Evolutionary conservation across 2,329 filamentous ascomycete species (phyloP).

Genomic region (Claviceps cyperi): DNA sequence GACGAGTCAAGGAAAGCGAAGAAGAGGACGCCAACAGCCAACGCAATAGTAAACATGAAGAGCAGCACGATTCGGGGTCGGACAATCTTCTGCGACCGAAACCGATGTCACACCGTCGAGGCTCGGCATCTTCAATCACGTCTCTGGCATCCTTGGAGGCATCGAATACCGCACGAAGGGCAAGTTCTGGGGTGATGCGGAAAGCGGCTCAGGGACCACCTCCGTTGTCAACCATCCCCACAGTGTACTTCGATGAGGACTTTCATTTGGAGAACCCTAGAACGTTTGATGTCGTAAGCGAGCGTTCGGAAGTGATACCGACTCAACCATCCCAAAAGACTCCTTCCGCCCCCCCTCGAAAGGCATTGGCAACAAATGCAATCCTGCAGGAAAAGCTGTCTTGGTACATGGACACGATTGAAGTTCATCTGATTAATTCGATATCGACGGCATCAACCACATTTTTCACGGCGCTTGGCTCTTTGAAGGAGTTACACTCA

Average conservation of each 20-base stretch:
- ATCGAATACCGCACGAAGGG: constrained; percentile 26
- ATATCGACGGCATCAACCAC: constrained; percentile 93
- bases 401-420: constrained; percentile 99
- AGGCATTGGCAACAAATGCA: constrained; percentile 86
- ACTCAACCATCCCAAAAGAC: constrained; percentile 38
- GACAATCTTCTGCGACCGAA: constrained; percentile 35
- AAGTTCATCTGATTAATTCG: constrained; percentile 89
- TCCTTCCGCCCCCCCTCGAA: constrained; percentile 56
- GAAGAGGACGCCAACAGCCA: constrained; percentile 41
- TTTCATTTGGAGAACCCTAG: constrained; percentile 93
- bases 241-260: constrained; percentile 85
- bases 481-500: constrained; percentile 75
- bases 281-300: constrained; percentile 92
- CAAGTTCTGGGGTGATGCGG: constrained; percentile 35
- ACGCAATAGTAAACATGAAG: constrained; percentile 27
- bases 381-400: constrained; percentile 96
- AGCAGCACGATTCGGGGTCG: constrained; percentile 22
- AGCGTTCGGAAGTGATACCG: constrained; percentile 88
- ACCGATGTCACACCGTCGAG: constrained; percentile 16
- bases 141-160: constrained; percentile 36
- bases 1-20: constrained; percentile 64
- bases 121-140: constrained; percentile 29
- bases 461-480: constrained; percentile 89
- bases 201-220: constrained; percentile 59
- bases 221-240: constrained; percentile 80